Conservation (phyloP, 2,329 filamentous ascomycete genomes). For the Fusarium coicis region DNA sequence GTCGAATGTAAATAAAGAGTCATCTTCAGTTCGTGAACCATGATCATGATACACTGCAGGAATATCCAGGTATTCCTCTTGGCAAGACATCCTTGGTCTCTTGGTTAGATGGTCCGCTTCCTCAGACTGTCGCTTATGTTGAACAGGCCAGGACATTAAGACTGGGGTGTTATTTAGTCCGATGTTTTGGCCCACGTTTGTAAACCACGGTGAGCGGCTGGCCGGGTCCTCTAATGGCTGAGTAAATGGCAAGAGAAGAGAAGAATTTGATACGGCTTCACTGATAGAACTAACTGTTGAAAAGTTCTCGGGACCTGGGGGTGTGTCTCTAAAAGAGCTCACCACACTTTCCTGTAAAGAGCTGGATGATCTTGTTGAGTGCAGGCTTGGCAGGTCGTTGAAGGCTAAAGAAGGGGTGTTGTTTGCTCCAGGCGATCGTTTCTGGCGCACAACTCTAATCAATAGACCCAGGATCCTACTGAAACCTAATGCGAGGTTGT, state of each 20-base stretch:
- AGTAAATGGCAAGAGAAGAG: conserved; percentile 36
- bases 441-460: conserved; percentile 35
- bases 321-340: conserved; percentile 38
- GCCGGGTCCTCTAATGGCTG: conserved; percentile 30
- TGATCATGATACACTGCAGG: conserved; percentile 36
- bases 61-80: conserved; percentile 39
- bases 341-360: conserved; percentile 31
- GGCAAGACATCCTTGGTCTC: conserved; percentile 33
- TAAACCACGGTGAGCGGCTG: conserved; percentile 28
- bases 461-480: conserved; percentile 31
- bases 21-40: conserved; percentile 30
- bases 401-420: conserved; percentile 38
- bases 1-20: conserved; percentile 41
- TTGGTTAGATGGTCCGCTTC: conserved; percentile 24
- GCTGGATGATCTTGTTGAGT: conserved; percentile 36
- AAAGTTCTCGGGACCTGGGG: conserved; percentile 32
- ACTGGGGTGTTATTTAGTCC: neutral
- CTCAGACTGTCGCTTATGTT: conserved; percentile 40
- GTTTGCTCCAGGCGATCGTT: conserved; percentile 9
- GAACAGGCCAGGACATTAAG: conserved; percentile 27
- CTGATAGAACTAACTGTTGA: conserved; percentile 25
- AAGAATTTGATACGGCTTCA: conserved; percentile 20
- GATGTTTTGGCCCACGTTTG: neutral
- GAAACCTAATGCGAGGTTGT: conserved; percentile 36
- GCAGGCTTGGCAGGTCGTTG: conserved; percentile 40